Conservation (phyloP, 228 moss, liverwort and hornwort genomes). For the Sphagnum magellanicum region DNA sequence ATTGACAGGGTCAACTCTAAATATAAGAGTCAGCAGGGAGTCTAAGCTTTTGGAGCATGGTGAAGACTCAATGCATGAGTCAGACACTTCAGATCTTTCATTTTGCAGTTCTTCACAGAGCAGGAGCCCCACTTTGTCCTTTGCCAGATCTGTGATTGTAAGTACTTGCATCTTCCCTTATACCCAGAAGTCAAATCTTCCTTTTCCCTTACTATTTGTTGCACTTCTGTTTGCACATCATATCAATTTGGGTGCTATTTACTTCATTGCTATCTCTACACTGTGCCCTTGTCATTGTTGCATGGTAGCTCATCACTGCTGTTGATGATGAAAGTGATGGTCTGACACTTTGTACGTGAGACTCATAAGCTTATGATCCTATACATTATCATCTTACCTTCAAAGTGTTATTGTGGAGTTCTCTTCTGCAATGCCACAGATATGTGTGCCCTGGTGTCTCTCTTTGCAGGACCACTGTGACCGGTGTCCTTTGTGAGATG, state of each 20-base stretch:
- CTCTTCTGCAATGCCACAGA: too few species aligned
- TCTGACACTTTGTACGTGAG: too few species aligned
- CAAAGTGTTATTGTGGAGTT: too few species aligned
- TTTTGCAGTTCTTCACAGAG: neutral
- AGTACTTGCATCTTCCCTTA: neutral
- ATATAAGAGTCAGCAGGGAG: neutral
- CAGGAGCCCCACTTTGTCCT: slow-evolving; percentile 4
- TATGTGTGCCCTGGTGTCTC: too few species aligned
- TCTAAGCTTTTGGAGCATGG: neutral
- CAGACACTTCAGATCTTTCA: slow-evolving; percentile 13
- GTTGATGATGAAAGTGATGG: too few species aligned
- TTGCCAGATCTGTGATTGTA: slow-evolving; percentile 30
- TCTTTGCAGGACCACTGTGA: too few species aligned
- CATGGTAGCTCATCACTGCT: too few species aligned
- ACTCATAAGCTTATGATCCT: too few species aligned
- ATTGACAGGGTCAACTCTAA: too few species aligned
- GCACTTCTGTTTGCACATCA: neutral
- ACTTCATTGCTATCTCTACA: neutral
- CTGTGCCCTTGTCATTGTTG: neutral
- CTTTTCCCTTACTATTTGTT: neutral
- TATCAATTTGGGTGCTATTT: too few species aligned
- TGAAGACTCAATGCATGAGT: slow-evolving; percentile 4
- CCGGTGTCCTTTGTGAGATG: too few species aligned
- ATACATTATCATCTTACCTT: too few species aligned
- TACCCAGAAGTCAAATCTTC: neutral